Conservation (phyloP, 257 asterid species). For the Buddleja alternifolia region DNA sequence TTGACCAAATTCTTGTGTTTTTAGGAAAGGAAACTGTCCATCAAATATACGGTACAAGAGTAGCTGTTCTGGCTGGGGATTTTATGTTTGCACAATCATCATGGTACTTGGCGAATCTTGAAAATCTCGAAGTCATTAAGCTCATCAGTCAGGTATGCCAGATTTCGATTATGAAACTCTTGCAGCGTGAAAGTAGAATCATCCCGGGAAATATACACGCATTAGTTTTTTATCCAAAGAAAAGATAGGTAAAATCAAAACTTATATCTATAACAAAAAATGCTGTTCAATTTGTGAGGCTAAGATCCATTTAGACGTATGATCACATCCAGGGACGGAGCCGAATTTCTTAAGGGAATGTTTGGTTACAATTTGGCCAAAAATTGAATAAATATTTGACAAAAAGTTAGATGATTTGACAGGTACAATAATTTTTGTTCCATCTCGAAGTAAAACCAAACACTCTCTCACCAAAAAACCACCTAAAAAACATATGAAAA, state of each 20-base stretch:
- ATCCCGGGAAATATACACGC: not conserved
- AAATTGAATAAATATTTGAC: too few relatives aligned
- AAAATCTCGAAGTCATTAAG: constrained; percentile 72
- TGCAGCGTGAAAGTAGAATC: not conserved
- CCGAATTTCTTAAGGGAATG: too few relatives aligned
- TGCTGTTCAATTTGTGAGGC: not conserved
- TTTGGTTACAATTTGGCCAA: too few relatives aligned
- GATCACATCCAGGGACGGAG: too few relatives aligned
- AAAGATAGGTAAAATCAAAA: not conserved
- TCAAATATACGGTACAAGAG: constrained; percentile 78
- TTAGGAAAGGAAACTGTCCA: constrained; percentile 81
- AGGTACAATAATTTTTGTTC: too few relatives aligned
- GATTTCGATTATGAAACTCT: not conserved
- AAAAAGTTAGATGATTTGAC: too few relatives aligned
- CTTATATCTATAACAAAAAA: not conserved
- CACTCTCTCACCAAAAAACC: too few relatives aligned
- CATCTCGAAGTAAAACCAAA: too few relatives aligned
- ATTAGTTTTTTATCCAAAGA: not conserved
- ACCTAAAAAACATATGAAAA: too few relatives aligned
- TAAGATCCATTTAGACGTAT: too few relatives aligned
- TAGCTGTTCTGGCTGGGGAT: constrained; percentile 88
- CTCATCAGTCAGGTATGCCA: constrained; percentile 75
- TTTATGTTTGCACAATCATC: constrained; percentile 87
- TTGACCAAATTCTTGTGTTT: not conserved
- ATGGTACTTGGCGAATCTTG: constrained; percentile 81